Conservation (phyloP, 2,329 filamentous ascomycete species). For the Pseudofabraea citricarpa region DNA sequence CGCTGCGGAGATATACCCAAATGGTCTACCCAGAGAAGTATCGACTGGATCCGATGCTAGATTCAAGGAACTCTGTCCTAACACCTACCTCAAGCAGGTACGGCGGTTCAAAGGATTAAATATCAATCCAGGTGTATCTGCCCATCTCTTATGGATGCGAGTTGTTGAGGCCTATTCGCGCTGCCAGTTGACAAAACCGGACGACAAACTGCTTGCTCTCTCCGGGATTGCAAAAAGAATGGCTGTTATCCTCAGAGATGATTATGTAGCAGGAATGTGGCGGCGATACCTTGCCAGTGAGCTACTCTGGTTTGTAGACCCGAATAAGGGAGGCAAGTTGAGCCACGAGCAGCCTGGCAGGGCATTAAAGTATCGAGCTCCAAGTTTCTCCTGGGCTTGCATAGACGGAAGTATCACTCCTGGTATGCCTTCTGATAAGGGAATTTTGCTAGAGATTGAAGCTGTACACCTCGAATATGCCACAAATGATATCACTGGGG, state of each 20-base stretch:
- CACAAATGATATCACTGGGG: background rate
- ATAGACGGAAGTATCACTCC: background rate
- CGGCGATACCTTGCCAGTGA: background rate
- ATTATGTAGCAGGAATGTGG: slow-evolving; percentile 7
- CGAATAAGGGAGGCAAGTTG: background rate
- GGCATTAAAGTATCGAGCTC: background rate
- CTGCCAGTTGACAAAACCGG: background rate
- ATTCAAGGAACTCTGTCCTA: background rate
- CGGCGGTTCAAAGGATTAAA: background rate
- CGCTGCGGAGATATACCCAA: background rate
- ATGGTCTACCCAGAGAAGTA: background rate
- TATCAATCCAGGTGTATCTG: background rate
- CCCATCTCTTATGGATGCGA: background rate
- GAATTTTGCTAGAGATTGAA: background rate
- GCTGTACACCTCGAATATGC: background rate
- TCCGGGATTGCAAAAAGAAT: slow-evolving; percentile 1
- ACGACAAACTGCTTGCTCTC: background rate
- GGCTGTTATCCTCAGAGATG: background rate
- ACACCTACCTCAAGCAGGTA: background rate
- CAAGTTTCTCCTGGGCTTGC: background rate
- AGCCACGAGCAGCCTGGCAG: background rate
- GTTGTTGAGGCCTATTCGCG: background rate
- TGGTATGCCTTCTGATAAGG: background rate
- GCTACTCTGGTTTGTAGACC: slow-evolving; percentile 1
- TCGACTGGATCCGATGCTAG: background rate